Percentiles rank a stretch among this genome's conserved stretches.
Conservation (phyloP, 1,284 basidiomycete species). For the Volvariella volvacea region DNA sequence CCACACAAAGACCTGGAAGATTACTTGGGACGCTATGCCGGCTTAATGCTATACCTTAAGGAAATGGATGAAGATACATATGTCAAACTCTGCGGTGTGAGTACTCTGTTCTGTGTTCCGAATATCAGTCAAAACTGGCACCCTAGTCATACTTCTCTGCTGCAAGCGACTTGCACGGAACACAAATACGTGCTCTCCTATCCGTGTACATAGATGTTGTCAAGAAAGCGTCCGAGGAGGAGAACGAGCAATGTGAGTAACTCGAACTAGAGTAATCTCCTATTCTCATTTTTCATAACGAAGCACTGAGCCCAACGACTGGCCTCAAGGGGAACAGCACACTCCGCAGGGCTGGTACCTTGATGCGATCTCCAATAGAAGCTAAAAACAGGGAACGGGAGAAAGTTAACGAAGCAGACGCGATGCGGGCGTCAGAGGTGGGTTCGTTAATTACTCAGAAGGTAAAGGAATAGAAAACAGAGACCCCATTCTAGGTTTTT, state of each 20-base stretch:
- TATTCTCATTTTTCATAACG: constrained; percentile 7
- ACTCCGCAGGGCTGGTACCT: constrained; percentile 71
- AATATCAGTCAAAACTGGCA: not conserved
- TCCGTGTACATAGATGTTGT: constrained; percentile 52
- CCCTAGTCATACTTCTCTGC: constrained; percentile 82
- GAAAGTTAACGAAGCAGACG: constrained; percentile 49
- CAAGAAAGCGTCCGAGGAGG: constrained; percentile 67
- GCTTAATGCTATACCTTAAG: constrained; percentile 88
- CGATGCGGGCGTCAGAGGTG: constrained; percentile 61
- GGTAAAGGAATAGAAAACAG: constrained; percentile 1
- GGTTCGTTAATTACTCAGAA: constrained; percentile 9
- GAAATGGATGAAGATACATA: constrained; percentile 90
- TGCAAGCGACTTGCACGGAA: constrained; percentile 72
- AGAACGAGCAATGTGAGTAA: constrained; percentile 55
- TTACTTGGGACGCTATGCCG: constrained; percentile 83
- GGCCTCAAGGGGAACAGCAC: constrained; percentile 43
- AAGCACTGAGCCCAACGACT: constrained; percentile 44
- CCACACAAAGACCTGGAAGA: constrained; percentile 72
- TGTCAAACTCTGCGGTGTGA: constrained; percentile 79
- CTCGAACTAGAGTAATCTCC: constrained; percentile 1
- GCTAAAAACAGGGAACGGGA: constrained; percentile 54
- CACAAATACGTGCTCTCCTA: constrained; percentile 76
- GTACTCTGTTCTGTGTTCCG: too few relatives aligned
- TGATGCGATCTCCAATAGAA: constrained; percentile 67
- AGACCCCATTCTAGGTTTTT: constrained; percentile 59